Evolutionary conservation across 768 basidiomycete genomes (phyloP), one percentile per base, ranked within the genome.

Genomic region (Rhodotorula sphaerocarpa): DNA sequence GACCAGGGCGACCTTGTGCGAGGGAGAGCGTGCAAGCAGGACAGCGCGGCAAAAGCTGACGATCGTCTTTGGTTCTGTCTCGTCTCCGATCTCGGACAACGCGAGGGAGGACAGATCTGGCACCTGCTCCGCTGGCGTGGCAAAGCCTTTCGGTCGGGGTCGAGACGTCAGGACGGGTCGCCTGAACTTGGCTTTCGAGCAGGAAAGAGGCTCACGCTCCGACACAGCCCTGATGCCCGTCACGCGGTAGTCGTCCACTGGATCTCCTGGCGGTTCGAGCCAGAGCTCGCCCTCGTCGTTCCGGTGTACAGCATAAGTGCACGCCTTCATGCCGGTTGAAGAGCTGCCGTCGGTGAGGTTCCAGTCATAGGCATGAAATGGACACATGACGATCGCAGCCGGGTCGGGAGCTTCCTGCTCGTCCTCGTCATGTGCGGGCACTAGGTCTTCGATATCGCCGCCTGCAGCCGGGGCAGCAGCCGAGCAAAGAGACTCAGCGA

Each of bases 31-130:
- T 0, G 88, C 88, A 67, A 86, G 85, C 31, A 90, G 77, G 53
- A 90, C 86, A 11, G 87, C 76, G 9, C 86, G 85, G 2, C 86
- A 86, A 83, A 84, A 88, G 71, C 86, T 80, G 72, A 87, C 82
- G 18, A 88, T 78, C 0, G 85, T 85, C n/a, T 75, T 81, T 7
- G n/a, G n/a, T n/a, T n/a, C n/a, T n/a, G 86, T 86, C 10, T 70
- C 44, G 5, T 55, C 34, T 5, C 44, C 25, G 54, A 39, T 16
- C 36, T 39, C 36, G 16, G 36, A 39, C 10, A 39, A 39, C 10
- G 57, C 52, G 1, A 50, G 42, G 25, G 14, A 18, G 46, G 57
- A 33, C 33, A 62, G 61, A n/a, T n/a, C n/a, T n/a, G n/a, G n/a
- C n/a, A n/a, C n/a, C n/a, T n/a, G n/a, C n/a, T n/a, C n/a, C n/a